These are phyloP conservation scores for Penicillium brevicompactum DNA, from an alignment of 2,329 filamentous ascomycete genomes.

Conservation along the genomic window DNA sequence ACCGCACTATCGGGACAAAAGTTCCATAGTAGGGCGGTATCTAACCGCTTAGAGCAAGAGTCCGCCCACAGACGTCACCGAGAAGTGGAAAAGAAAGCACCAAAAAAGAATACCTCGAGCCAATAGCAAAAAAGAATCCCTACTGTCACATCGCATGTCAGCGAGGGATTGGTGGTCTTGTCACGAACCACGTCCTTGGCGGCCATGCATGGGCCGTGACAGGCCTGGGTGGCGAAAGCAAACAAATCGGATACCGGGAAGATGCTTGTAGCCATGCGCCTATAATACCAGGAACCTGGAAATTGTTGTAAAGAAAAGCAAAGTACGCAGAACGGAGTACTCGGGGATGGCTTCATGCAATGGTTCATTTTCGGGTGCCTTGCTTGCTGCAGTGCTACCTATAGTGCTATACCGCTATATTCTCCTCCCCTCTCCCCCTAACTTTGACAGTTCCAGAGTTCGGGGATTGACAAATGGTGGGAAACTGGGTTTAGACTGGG, in stretches of 20 bases:
- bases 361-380: background rate
- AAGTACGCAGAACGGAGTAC: too few species aligned
- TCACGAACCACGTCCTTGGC: conserved; percentile 6
- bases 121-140: background rate
- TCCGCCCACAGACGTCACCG: background rate
- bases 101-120: background rate
- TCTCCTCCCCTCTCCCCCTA: background rate
- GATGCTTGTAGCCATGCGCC: background rate
- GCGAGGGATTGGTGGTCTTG: conserved; percentile 5
- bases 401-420: background rate
- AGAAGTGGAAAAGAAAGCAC: background rate
- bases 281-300: background rate
- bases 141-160: background rate
- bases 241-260: background rate
- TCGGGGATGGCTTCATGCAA: background rate
- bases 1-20: background rate
- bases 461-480: background rate
- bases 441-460: background rate
- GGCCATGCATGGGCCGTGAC: background rate
- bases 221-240: background rate
- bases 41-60: background rate
- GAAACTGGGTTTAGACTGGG: background rate
- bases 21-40: background rate
- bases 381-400: background rate
- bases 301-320: background rate